Base-by-base conservation (phyloP, 352 stramenopile genomes). In the Globisporangium mamillatum region DNA sequence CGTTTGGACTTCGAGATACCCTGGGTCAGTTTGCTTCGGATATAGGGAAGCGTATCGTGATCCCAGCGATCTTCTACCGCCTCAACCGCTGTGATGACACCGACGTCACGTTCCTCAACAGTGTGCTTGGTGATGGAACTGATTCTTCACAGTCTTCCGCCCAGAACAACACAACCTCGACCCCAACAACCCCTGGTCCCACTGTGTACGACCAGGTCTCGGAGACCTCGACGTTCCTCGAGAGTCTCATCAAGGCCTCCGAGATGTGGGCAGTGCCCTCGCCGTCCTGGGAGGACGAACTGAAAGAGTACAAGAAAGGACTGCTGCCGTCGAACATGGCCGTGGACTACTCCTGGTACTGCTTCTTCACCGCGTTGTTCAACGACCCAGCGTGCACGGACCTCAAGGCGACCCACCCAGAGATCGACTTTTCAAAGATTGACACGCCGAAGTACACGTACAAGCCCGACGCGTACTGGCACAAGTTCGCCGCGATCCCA, bases 381-480 rank as follows among this genome's bases (percentile, higher is more conserved):
- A 52, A 41, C 4, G 67, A 71, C 5, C 53, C 50, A 1, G 62
- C 66, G 16, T 79, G 73, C 60, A 7, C 27, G 4, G 18, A 55
- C 18, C 16, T 71, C 0, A 20, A 58, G 16, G 36, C 53, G 7
- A 54, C 20, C 1, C 38, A 53, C 29, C 63, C 63, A 27, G 4
- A 44, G 0, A 41, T 61, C n/a, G 25, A 62, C 10, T 27, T 67
- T 22, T 18, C 44, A 3, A 56, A 54, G 14, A 36, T 44, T 18
- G 1, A 27, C 6, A 18, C 3, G 56, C 25, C 41, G 9, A n/a
- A 63, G 52, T 81, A 76, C 58, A 24, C 57, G 12, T 82, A 85
- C 67, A 34, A 36, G 29, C 63, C 24, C 8, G 78, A 85, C 64
- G 36, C 71, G 54, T 82, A 81, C 71, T 76, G 41, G 16, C 61